These are phyloP conservation scores for Penicillium concentricum DNA, from an alignment of 2,329 filamentous ascomycete species.

Conservation along the genomic window DNA sequence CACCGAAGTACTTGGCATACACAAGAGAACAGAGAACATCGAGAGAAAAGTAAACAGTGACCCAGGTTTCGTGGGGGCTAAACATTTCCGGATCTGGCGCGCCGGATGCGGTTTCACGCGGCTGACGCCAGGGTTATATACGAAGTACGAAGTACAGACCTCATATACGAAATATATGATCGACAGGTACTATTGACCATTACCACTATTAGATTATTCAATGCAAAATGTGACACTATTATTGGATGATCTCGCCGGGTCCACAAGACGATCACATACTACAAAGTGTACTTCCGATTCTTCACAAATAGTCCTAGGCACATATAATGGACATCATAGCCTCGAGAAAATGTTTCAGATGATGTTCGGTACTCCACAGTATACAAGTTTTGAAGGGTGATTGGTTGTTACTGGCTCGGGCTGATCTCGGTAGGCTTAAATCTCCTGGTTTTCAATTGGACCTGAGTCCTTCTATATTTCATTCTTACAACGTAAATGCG, in stretches of 20 bases:
- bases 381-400: not conserved
- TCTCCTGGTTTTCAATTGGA: not conserved
- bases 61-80: not conserved
- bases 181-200: constrained; percentile 1
- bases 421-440: not conserved
- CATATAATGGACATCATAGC: not conserved
- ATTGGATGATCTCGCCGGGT: not conserved
- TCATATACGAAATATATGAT: not conserved
- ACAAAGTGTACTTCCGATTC: not conserved
- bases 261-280: constrained; percentile 4
- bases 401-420: not conserved
- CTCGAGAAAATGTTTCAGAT: not conserved
- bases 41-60: not conserved
- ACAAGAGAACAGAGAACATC: not conserved
- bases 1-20: not conserved
- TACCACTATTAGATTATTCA: not conserved
- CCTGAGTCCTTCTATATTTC: not conserved
- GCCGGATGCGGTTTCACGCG: not conserved
- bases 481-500: not conserved
- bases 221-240: not conserved
- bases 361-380: not conserved
- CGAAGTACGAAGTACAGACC: not conserved
- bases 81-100: not conserved
- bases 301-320: not conserved
- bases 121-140: not conserved